A percentile compares a stretch with the other conserved stretches of the same genome.
Conservation (phyloP, 1,284 basidiomycete genomes). For the Entoloma clypeatum region DNA sequence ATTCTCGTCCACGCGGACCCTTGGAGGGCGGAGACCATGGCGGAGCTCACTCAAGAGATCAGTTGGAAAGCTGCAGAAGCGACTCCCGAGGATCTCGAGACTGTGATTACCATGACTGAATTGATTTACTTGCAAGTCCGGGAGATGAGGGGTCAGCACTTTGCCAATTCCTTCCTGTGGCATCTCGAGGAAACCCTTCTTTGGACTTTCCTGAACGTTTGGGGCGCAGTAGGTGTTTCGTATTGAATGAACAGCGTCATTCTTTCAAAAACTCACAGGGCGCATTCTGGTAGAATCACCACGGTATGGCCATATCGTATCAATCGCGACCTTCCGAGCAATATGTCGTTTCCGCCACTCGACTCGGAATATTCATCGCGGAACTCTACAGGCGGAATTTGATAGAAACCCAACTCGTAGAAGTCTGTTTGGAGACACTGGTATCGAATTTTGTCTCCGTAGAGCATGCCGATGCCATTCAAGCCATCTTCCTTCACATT, state of each 20-base stretch:
- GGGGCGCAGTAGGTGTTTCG: slow-evolving; percentile 18
- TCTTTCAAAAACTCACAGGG: neutral
- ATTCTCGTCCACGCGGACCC: slow-evolving; percentile 13
- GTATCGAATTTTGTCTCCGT: slow-evolving; percentile 16
- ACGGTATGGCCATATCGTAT: slow-evolving; percentile 17
- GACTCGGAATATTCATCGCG: slow-evolving; percentile 15
- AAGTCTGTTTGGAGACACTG: slow-evolving; percentile 12
- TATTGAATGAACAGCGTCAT: no score
- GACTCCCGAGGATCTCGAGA: slow-evolving; percentile 7
- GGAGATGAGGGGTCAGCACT: slow-evolving; percentile 11
- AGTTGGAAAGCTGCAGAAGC: slow-evolving; percentile 16
- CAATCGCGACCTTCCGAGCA: slow-evolving; percentile 6
- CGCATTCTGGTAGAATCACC: neutral
- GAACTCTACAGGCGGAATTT: slow-evolving; percentile 12
- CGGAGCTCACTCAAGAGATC: slow-evolving; percentile 18
- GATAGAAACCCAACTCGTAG: slow-evolving; percentile 11
- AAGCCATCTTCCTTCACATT: slow-evolving; percentile 12
- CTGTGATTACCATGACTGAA: slow-evolving; percentile 9
- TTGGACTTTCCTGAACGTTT: slow-evolving; percentile 18
- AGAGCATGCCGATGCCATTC: slow-evolving; percentile 19
- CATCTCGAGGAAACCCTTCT: slow-evolving; percentile 17
- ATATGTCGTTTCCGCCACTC: slow-evolving; percentile 9
- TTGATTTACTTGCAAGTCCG: slow-evolving; percentile 12
- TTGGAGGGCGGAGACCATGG: slow-evolving; percentile 15
- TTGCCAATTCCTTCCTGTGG: slow-evolving; percentile 14